phyloP scores from a whole-genome alignment of 148 eudicot genomes.

The Oxyria digyna region DNA sequence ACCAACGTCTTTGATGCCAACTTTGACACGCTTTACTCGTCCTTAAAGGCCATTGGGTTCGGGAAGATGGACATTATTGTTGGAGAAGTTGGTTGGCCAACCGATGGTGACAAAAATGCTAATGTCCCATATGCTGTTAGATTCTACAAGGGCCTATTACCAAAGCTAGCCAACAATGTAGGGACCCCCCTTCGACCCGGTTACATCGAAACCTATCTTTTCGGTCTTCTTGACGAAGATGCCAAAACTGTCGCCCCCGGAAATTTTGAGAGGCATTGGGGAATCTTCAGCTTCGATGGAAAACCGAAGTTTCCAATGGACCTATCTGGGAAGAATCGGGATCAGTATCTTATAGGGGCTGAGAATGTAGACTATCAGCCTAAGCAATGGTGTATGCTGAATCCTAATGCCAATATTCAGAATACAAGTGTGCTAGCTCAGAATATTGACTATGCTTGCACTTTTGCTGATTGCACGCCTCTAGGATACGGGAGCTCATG shows the following conservation, averaged over 20 bases:
- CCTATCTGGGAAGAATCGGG: constrained; percentile 29
- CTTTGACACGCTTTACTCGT: constrained; percentile 69
- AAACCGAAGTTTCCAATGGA: constrained; percentile 72
- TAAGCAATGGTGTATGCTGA: constrained; percentile 54
- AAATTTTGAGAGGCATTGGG: constrained; percentile 85
- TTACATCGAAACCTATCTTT: constrained; percentile 59
- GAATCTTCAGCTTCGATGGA: constrained; percentile 69
- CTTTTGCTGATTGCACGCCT: constrained; percentile 60
- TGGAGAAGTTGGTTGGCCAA: constrained; percentile 97
- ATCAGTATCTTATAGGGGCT: constrained; percentile 44
- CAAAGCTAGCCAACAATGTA: constrained; percentile 39
- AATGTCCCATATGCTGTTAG: constrained; percentile 39
- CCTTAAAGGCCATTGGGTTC: constrained; percentile 30
- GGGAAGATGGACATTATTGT: constrained; percentile 48
- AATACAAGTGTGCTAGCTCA: constrained; percentile 27
- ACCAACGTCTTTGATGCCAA: constrained; percentile 85
- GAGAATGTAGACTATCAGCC: constrained; percentile 45
- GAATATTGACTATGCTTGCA: constrained; percentile 53
- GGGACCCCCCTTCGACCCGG: constrained; percentile 88
- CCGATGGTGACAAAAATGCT: constrained; percentile 73
- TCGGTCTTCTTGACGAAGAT: constrained; percentile 73
- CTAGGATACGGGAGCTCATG: constrained; percentile 79
- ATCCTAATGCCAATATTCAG: constrained; percentile 32
- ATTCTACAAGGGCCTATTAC: constrained; percentile 64
- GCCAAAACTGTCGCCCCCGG: constrained; percentile 68